These are phyloP conservation scores for Lathyrus sativus DNA, from an alignment of 306 rosid species.

Conservation along the genomic window DNA sequence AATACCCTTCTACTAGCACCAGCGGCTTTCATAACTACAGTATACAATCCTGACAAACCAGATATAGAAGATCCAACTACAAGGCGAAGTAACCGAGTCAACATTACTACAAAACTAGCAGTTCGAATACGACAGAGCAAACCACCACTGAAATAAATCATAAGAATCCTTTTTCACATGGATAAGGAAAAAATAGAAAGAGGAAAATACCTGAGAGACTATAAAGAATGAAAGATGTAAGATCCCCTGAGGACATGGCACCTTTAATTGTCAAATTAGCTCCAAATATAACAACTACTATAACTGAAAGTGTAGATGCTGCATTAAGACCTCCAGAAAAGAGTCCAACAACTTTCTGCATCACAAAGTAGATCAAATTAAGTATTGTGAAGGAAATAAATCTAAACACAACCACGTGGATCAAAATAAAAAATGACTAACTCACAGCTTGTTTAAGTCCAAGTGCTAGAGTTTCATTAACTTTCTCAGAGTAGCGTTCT, in stretches of 20 bases:
- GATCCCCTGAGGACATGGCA: slow-evolving; percentile 67
- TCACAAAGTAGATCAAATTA: slow-evolving; percentile 34
- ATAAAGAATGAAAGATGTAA: slow-evolving; percentile 86
- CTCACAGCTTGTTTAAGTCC: slow-evolving; percentile 87
- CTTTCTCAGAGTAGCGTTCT: slow-evolving; percentile 76
- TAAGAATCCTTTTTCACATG: slow-evolving; percentile 18
- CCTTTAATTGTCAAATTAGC: slow-evolving; percentile 77
- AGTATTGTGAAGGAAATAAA: slow-evolving; percentile 17
- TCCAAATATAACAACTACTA: slow-evolving; percentile 76
- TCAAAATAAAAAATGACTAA: slow-evolving; percentile 27
- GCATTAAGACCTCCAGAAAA: slow-evolving; percentile 83
- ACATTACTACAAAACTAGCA: slow-evolving; percentile 19
- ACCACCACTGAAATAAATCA: slow-evolving; percentile 15
- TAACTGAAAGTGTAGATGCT: slow-evolving; percentile 75
- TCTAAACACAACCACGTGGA: slow-evolving; percentile 7
- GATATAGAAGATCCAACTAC: slow-evolving; percentile 78
- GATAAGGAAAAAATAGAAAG: slow-evolving; percentile 9
- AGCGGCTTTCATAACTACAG: slow-evolving; percentile 79
- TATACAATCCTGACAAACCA: slow-evolving; percentile 73
- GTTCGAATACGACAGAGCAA: slow-evolving; percentile 31
- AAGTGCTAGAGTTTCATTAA: slow-evolving; percentile 67
- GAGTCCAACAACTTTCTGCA: slow-evolving; percentile 75
- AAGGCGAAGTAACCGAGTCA: slow-evolving; percentile 40
- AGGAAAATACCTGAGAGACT: slow-evolving; percentile 73
- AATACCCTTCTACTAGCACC: slow-evolving; percentile 89